Base-by-base conservation (phyloP, 192 early-diverging fungal genomes). In the Coemansia sp. region DNA sequence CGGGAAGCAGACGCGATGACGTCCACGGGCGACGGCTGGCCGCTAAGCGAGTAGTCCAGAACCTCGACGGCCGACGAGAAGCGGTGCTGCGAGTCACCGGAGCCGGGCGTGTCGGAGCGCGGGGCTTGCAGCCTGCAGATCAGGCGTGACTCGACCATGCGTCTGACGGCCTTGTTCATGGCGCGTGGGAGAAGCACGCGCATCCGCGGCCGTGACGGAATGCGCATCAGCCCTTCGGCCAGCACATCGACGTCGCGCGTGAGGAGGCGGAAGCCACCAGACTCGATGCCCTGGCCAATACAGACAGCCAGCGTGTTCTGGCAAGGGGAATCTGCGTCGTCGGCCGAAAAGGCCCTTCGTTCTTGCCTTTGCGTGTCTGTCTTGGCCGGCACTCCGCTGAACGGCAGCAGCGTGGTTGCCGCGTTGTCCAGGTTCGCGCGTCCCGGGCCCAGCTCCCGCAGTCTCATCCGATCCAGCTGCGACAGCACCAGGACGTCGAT, bases 401-500 rank as follows among this genome's bases (percentile, higher is more conserved):
- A 55, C 17, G 75, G 80, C 25, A 83, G 55, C 42, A 83, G 40
- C 2, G 80, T 77, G 63, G 58, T 64, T 7, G 60, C 45, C 7
- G 80, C 61, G 43, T 83, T 83, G 8, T 83, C 80, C 6, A 83
- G 70, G 25, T 75, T 70, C 16, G 75, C 80, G 12, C 80, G 72
- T 12, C 68, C 80, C 0, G 80, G 80, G 6, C 80, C 80, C 42
- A 77, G 25, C 9, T 39, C 45, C 7, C 80, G 65, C 42, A 83
- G 64, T 37, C 41, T 53, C 80, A 83, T 77, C 62, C 77, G 80
- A 9, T 83, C 75, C 32, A 83, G 48, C 17, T 63, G 59, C 13
- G 80, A 77, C 14, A 83, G 55, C 39, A 75, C 71, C 11, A 83
- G 50, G 3, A 62, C 80, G 49, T 77, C 80, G 55, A 83, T 69